These are phyloP conservation scores for Fusarium sp. DNA, from an alignment of 2,329 filamentous ascomycete genomes.

Conservation along the genomic window DNA sequence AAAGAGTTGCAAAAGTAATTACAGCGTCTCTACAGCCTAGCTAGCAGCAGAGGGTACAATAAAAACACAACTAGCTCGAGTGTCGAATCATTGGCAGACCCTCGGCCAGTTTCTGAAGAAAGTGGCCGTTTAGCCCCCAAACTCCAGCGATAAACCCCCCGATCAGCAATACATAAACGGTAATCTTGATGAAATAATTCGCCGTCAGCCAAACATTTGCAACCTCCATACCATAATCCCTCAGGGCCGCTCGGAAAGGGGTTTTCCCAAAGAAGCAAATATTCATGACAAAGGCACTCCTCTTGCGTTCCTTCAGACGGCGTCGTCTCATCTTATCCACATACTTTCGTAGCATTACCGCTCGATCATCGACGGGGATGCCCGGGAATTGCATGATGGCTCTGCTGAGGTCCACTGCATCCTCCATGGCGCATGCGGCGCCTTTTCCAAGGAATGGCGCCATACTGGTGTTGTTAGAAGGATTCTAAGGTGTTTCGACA, in stretches of 20 bases:
- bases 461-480: neutral
- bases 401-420: neutral
- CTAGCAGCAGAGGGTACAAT: neutral
- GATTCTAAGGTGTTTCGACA: neutral
- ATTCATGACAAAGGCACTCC: neutral
- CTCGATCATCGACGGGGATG: neutral
- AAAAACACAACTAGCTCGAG: neutral
- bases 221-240: neutral
- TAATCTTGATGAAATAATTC: neutral
- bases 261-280: conserved; percentile 2
- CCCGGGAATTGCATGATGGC: neutral
- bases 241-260: neutral
- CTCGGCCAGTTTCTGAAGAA: neutral
- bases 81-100: neutral
- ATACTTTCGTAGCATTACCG: neutral
- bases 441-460: conserved; percentile 1
- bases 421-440: neutral
- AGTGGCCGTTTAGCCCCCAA: conserved; percentile 1
- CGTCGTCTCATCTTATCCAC: neutral
- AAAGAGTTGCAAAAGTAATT: neutral
- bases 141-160: neutral
- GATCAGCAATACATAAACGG: neutral
- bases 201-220: neutral
- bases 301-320: neutral
- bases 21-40: too few species aligned